Percentiles rank a stretch among this genome's conserved stretches.
phyloP scores from a whole-genome alignment of 2,329 filamentous ascomycete genomes.

The Fusarium sulawesiense region DNA sequence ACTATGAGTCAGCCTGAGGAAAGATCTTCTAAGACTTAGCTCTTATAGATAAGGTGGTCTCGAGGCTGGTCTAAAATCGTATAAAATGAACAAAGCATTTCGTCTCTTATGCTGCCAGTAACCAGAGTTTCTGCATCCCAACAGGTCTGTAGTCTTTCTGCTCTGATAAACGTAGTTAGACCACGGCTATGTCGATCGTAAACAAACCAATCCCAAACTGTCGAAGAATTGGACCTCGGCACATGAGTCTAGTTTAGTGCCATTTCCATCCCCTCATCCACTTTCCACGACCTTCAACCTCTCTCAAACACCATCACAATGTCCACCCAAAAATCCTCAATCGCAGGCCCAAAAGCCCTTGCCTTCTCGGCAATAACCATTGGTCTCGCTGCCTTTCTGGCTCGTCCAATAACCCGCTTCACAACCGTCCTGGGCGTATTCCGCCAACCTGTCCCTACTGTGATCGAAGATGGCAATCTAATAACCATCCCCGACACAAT shows the following conservation, averaged over 20 bases:
- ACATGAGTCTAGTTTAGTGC: neutral
- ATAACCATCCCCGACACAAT: constrained; percentile 62
- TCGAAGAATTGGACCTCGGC: neutral
- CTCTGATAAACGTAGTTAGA: neutral
- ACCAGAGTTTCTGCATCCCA: fast-evolving
- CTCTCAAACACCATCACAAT: neutral
- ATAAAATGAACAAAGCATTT: fast-evolving
- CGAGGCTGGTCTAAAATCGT: fast-evolving
- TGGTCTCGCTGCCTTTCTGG: neutral
- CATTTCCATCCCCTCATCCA: constrained; percentile 10
- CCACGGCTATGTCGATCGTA: neutral
- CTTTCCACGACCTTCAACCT: neutral
- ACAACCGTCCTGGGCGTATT: constrained; percentile 46
- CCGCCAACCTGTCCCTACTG: constrained; percentile 39
- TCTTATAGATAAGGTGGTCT: fast-evolving
- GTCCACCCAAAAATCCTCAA: neutral
- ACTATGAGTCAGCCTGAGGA: fast-evolving
- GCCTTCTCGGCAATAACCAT: neutral
- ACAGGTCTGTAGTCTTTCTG: fast-evolving
- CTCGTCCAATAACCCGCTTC: neutral
- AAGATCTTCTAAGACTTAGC: no score
- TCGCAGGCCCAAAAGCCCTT: neutral
- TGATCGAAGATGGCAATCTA: constrained; percentile 44
- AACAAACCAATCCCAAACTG: neutral
- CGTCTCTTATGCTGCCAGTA: neutral